Evolutionary conservation across 2,329 filamentous ascomycete species (phyloP).

Genomic region (Colletotrichum truncatum): DNA sequence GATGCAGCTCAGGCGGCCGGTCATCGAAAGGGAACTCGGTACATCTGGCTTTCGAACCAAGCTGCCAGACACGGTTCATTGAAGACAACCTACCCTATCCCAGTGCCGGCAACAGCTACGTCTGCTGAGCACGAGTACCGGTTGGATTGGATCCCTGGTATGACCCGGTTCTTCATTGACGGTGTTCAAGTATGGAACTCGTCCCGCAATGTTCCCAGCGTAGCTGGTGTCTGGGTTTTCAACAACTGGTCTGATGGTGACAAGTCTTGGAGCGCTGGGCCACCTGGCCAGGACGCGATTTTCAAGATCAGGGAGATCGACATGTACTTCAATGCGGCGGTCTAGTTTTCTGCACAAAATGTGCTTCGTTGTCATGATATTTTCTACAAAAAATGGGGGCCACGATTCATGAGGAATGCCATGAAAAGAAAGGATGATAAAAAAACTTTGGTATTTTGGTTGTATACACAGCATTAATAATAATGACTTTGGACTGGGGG

Average conservation of each 20-base stretch:
- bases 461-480: too few relatives aligned
- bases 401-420: too few relatives aligned
- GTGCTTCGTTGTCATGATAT: not conserved
- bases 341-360: not conserved
- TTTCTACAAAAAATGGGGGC: too few relatives aligned
- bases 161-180: constrained; percentile 37
- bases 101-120: constrained; percentile 34
- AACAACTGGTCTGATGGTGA: constrained; percentile 43
- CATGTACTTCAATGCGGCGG: constrained; percentile 36
- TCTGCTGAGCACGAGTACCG: constrained; percentile 40
- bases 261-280: constrained; percentile 37
- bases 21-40: not conserved
- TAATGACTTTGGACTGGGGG: too few relatives aligned
- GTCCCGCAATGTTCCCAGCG: constrained; percentile 34
- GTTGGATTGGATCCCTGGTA: constrained; percentile 37
- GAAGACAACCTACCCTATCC: constrained; percentile 17
- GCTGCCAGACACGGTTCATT: not conserved
- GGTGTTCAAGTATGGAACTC: constrained; percentile 36
- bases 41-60: constrained; percentile 4
- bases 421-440: too few relatives aligned
- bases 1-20: not conserved
- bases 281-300: constrained; percentile 36
- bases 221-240: constrained; percentile 38
- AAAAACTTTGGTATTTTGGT: too few relatives aligned
- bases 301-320: constrained; percentile 10